These are phyloP conservation scores for Vitis vinifera DNA, from an alignment of 164 flowering plant genomes.

Conservation along the genomic window DNA sequence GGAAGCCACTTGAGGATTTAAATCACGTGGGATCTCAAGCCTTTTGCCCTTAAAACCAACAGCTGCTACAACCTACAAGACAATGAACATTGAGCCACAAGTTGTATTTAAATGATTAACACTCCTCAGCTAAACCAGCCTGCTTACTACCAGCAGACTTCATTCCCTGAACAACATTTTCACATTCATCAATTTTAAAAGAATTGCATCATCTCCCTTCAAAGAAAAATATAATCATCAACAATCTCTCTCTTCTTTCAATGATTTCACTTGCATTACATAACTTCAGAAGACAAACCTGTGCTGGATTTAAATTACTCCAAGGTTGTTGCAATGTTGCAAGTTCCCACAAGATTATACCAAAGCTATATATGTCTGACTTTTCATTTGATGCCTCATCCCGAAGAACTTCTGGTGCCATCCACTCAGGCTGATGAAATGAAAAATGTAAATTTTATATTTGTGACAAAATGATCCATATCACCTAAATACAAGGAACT, in stretches of 20 bases:
- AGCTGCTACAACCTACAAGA: constrained; percentile 83
- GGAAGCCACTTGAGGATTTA: constrained; percentile 68
- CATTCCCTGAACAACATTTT: not conserved
- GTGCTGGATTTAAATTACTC: constrained; percentile 84
- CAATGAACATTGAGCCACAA: not conserved
- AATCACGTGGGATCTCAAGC: constrained; percentile 77
- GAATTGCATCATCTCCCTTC: not conserved
- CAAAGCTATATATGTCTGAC: constrained; percentile 91
- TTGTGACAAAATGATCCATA: not conserved
- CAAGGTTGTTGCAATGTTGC: constrained; percentile 89
- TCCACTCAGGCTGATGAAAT: constrained; percentile 85
- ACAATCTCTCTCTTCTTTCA: not conserved
- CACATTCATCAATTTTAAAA: not conserved
- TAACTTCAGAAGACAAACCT: constrained; percentile 46
- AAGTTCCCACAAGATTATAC: constrained; percentile 93
- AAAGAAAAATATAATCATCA: not conserved
- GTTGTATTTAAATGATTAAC: not conserved
- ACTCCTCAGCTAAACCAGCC: not conserved
- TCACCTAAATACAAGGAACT: not conserved
- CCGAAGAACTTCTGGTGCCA: constrained; percentile 98
- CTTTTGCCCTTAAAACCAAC: constrained; percentile 80
- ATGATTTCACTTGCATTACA: not conserved
- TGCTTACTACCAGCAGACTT: not conserved
- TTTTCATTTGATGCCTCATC: constrained; percentile 97
- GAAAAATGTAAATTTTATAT: constrained; percentile 1